Percentiles rank a stretch among this genome's conserved stretches.
These are phyloP conservation scores for Jaapia argillacea DNA, from an alignment of 768 basidiomycete species.

Conservation along the genomic window DNA sequence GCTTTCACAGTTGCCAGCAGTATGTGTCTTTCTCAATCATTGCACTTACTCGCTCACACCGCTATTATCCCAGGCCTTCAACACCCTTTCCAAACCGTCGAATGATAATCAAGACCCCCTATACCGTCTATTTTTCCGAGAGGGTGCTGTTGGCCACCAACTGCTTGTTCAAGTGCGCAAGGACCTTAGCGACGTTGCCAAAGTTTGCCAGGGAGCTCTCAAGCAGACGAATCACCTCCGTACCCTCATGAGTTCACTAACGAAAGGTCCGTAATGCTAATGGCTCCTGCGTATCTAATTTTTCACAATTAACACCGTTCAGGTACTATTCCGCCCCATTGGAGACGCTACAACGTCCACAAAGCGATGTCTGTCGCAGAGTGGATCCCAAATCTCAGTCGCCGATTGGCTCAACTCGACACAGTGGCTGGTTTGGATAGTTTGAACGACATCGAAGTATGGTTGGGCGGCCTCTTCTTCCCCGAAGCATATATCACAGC, in stretches of 20 bases:
- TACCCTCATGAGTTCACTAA: conserved; percentile 81
- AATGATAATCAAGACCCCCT: conserved; percentile 76
- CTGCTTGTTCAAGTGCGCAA: conserved; percentile 70
- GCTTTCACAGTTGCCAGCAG: conserved; percentile 67
- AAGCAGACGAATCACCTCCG: conserved; percentile 97
- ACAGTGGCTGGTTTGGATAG: conserved; percentile 54
- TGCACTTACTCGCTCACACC: conserved; percentile 7
- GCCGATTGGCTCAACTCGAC: conserved; percentile 78
- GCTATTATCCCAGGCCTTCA: conserved; percentile 40
- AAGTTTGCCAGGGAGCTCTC: conserved; percentile 76
- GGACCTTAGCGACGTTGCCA: conserved; percentile 74
- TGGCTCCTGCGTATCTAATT: background rate
- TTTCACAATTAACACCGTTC: background rate
- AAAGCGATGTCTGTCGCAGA: conserved; percentile 73
- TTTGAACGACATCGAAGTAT: conserved; percentile 66
- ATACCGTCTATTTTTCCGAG: conserved; percentile 81
- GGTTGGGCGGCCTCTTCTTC: conserved; percentile 93
- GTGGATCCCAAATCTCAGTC: conserved; percentile 78
- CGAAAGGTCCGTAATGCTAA: conserved; percentile 61
- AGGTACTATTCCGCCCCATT: conserved; percentile 86
- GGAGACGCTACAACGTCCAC: conserved; percentile 84
- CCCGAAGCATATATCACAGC: conserved; percentile 96
- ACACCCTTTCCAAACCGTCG: conserved; percentile 51
- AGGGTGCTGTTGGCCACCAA: conserved; percentile 70
- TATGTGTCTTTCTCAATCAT: conserved; percentile 15